Evolutionary conservation across 768 basidiomycete species (phyloP).

Genomic region (Lyophyllum shimeji): DNA sequence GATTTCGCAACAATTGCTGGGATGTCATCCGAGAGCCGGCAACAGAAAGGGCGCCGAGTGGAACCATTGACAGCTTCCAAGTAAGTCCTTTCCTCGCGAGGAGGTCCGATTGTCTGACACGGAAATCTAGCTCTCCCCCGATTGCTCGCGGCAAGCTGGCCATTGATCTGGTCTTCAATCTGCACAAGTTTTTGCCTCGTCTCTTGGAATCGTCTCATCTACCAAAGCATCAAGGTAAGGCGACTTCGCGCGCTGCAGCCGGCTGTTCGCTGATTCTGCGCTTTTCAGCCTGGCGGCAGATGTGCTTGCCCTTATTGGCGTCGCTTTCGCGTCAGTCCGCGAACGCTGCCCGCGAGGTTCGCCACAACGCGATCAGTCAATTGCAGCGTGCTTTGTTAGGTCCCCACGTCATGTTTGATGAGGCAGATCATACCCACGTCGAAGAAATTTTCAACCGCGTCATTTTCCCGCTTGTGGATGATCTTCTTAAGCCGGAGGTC

Average conservation of each 20-base stretch:
- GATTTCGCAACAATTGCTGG: constrained; percentile 84
- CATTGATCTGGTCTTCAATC: constrained; percentile 73
- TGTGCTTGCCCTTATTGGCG: constrained; percentile 71
- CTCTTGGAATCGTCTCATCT: constrained; percentile 53
- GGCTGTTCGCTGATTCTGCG: constrained; percentile 3
- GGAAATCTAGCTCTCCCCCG: constrained; percentile 57
- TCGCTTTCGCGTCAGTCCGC: constrained; percentile 80
- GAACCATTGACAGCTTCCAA: constrained; percentile 51
- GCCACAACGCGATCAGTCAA: constrained; percentile 76
- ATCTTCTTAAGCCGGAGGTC: constrained; percentile 82
- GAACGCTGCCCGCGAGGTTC: constrained; percentile 81
- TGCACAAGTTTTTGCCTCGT: constrained; percentile 64
- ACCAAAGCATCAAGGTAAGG: constrained; percentile 41
- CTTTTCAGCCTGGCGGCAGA: constrained; percentile 69
- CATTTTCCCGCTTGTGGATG: constrained; percentile 89
- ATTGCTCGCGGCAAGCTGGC: constrained; percentile 82
- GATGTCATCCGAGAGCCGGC: constrained; percentile 54
- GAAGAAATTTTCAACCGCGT: constrained; percentile 87
- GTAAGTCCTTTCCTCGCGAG: constrained; percentile 32
- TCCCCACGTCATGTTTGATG: constrained; percentile 62
- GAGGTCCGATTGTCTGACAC: not conserved
- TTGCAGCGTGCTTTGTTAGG: constrained; percentile 85
- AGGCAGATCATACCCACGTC: constrained; percentile 59
- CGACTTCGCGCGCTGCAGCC: not conserved
- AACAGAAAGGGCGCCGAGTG: constrained; percentile 49